phyloP scores from a whole-genome alignment of 352 stramenopile species.

The Pythium brassicae region DNA sequence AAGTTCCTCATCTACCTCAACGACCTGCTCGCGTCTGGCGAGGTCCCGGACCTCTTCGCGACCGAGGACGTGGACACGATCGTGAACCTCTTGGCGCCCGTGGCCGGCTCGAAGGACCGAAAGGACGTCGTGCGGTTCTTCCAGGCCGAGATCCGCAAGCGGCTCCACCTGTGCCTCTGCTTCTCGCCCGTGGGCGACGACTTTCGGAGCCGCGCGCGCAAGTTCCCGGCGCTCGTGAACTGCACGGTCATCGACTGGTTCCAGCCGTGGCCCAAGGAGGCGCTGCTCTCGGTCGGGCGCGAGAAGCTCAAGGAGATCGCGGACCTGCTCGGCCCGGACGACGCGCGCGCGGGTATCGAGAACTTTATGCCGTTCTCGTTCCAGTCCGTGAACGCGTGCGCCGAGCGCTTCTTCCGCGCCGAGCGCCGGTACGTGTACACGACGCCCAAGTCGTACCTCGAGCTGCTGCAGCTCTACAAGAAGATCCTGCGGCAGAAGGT shows the following conservation, averaged over 20 bases:
- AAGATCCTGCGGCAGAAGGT: slow-evolving; percentile 92
- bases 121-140: slow-evolving; percentile 95
- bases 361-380: slow-evolving; percentile 97
- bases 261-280: slow-evolving; percentile 92
- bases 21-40: slow-evolving; percentile 91
- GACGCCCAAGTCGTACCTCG: slow-evolving; percentile 94
- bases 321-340: slow-evolving; percentile 78
- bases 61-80: slow-evolving; percentile 94
- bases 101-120: slow-evolving; percentile 80
- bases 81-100: slow-evolving; percentile 78
- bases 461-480: slow-evolving; percentile 93
- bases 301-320: slow-evolving; percentile 85
- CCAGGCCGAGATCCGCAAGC: slow-evolving; percentile 92
- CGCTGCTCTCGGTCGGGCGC: slow-evolving; percentile 88
- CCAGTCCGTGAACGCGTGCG: slow-evolving; percentile 89
- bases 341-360: slow-evolving; percentile 85
- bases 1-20: slow-evolving; percentile 96
- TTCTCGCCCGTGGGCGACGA: slow-evolving; percentile 95
- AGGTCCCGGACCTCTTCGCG: slow-evolving; percentile 94
- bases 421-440: slow-evolving; percentile 94
- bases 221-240: slow-evolving; percentile 95
- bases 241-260: slow-evolving; percentile 96
- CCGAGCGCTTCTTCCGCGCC: slow-evolving; percentile 86
- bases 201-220: slow-evolving; percentile 91
- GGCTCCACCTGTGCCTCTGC: slow-evolving; percentile 93